Base-by-base conservation (phyloP, 2,329 filamentous ascomycete species). In the Chrysoporthe cubensis region DNA sequence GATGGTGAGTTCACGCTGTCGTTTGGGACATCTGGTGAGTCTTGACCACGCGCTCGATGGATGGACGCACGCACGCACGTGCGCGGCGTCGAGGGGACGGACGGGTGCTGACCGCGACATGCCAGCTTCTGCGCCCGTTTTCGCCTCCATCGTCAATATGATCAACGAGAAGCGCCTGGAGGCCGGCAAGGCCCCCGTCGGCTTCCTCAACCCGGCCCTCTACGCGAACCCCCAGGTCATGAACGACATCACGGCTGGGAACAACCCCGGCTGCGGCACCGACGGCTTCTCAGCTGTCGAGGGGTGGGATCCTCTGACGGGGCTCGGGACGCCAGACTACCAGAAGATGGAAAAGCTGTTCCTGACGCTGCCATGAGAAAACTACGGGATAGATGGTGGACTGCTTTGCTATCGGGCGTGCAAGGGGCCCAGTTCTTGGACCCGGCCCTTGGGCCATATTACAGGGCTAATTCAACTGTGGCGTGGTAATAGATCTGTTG, bases 11-110 rank as follows among this genome's bases (percentile, higher is more conserved):
- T 82, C 65, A 71, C 72, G 0, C 75, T 82, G 40, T 79, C 82
- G 0, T 84, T 79, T 62, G 86, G 85, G 16, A 88, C 86, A 0
- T 84, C 81, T 18, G 72, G 74, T 71, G 54, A 62, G 72, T 50
- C 40, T 56, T 56, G 21, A 26, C 52, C 21, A 14, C 9, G 13
- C 32, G 3, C 6, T 50, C 11, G 32, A 34, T 4, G 2, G 16
- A 5, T 40, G 4, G 18, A 37, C 14, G 26, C 54, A 37, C 37
- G 54, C 54, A 58, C 26, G 26, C 26, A 26, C 14, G 26, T 32
- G 18, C 37, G 54, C 54, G 40, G 18, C 14, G 32, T 14, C 32
- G 3, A 34, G 34, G 5, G 9, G 34, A 40, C 1, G 32, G 34
- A 1, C 13, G 8, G 34, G n/a, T 37, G 40, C 57, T 59, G 37